Base-by-base conservation (phyloP, 2,329 filamentous ascomycete species). In the Blastomyces parvus region DNA sequence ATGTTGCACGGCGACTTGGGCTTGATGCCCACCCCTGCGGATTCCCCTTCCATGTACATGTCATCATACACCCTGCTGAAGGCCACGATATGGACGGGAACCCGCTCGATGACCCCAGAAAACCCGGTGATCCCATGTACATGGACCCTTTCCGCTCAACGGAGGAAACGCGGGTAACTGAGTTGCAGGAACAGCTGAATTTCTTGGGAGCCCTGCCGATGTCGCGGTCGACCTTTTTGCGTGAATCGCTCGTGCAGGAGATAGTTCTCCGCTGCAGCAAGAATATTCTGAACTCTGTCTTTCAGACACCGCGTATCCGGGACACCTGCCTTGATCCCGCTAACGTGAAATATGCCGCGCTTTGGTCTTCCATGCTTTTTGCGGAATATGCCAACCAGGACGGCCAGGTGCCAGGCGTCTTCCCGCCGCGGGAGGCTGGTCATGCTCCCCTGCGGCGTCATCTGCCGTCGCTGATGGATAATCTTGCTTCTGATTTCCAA, bases 31-130 rank as follows among this genome's bases (percentile, higher is more conserved):
- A 86, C 42, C 91, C 89, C 62, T 93, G 89, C 68, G 87, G 88
- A 53, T 89, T 93, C 70, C 91, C 93, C 3, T 89, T 86, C 67
- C 91, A 97, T 72, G 90, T 96, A 17, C 88, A 96, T 71, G 89
- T 86, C 22, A 86, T 95, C 61, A 85, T 97, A 14, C 81, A 84
- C 60, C 83, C 88, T 5, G 81, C 83, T 0, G 72, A 78, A 0
- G 85, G 84, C 2, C 74, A 83, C 68, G 85, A 86, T 40, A 76
- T 91, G 59, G 84, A 91, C 71, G 84, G 75, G 62, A 69, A 76
- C 64, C 56, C 66, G 55, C 63, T 74, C 14, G 63, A 67, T 42
- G 63, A 60, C 19, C 53, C 48, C 25, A 59, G 63, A 36, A 61
- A 62, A 17, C 63, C 52, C 27, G 74, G 74, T 8, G 79, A 82